A percentile compares a stretch with the other conserved stretches of the same genome.
phyloP scores from a whole-genome alignment of 2,329 filamentous ascomycete species.

The Colletotrichum musae region DNA sequence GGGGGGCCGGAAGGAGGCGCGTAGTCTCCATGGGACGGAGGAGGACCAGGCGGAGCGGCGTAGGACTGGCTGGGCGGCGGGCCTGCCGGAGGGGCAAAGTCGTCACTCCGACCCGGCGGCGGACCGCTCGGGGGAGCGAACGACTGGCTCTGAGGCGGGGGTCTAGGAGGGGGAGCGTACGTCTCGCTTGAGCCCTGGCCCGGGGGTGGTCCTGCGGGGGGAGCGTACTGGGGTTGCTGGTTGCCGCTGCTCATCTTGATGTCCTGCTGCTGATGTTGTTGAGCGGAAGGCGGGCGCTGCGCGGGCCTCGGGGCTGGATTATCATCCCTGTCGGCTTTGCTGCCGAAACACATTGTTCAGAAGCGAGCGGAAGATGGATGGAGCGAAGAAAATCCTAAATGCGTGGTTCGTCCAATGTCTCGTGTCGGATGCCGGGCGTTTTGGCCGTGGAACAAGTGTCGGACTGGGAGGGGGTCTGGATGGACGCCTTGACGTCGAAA shows the following conservation, averaged over 20 bases:
- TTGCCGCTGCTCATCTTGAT: constrained; percentile 46
- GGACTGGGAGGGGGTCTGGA: not conserved
- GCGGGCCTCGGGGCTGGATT: constrained; percentile 58
- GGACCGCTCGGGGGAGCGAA: constrained; percentile 49
- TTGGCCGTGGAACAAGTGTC: constrained; percentile 5
- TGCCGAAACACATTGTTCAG: constrained; percentile 65
- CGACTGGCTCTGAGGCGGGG: constrained; percentile 7
- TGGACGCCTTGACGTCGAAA: constrained; percentile 35
- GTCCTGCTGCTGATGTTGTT: constrained; percentile 35
- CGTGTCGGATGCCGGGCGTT: not conserved
- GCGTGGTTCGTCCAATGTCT: constrained; percentile 36
- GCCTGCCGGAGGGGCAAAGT: constrained; percentile 46
- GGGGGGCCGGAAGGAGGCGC: constrained; percentile 56
- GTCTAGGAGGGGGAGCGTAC: constrained; percentile 22
- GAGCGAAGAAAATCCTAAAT: not conserved
- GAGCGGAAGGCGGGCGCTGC: constrained; percentile 42
- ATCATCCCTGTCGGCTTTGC: constrained; percentile 56
- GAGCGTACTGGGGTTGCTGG: constrained; percentile 45
- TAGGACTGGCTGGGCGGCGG: constrained; percentile 50
- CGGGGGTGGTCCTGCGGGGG: constrained; percentile 43
- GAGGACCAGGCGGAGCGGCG: constrained; percentile 54
- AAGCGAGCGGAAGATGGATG: not conserved
- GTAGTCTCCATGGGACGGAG: constrained; percentile 46
- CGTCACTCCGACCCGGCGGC: constrained; percentile 39
- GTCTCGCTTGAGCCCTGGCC: constrained; percentile 20